These are phyloP conservation scores for Psilocybe sp. DNA, from an alignment of 768 basidiomycete species.

Conservation along the genomic window DNA sequence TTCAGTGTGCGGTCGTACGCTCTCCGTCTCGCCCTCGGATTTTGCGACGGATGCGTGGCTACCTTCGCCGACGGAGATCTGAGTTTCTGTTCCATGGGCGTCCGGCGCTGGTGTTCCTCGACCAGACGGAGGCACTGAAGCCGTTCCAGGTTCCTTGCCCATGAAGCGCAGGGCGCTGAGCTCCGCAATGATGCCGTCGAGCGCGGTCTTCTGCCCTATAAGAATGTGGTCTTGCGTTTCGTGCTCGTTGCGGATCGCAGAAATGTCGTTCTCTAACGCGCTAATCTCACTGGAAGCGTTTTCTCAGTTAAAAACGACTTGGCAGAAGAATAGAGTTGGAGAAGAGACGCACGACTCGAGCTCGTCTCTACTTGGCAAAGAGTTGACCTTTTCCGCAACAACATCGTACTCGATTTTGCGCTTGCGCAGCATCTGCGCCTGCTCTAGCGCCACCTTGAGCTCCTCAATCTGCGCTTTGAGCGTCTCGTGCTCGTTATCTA, in stretches of 20 bases:
- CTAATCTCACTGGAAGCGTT: conserved; percentile 52
- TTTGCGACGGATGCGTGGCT: not conserved
- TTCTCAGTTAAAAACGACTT: not conserved
- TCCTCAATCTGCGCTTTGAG: conserved; percentile 72
- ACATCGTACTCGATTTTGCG: conserved; percentile 87
- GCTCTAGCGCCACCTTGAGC: conserved; percentile 71
- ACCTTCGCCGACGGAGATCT: conserved; percentile 15
- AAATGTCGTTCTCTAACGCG: conserved; percentile 74
- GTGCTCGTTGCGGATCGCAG: conserved; percentile 70
- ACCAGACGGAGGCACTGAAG: conserved; percentile 41
- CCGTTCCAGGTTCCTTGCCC: conserved; percentile 62
- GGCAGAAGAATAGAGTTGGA: not conserved
- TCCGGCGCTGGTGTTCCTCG: conserved; percentile 50
- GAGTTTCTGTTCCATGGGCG: conserved; percentile 13
- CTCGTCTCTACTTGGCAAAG: conserved; percentile 72
- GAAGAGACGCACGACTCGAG: conserved; percentile 60
- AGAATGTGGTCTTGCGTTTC: conserved; percentile 69
- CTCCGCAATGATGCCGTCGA: conserved; percentile 64
- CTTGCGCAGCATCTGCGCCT: conserved; percentile 71
- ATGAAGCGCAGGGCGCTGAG: conserved; percentile 60
- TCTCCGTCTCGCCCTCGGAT: conserved; percentile 8
- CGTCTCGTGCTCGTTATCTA: conserved; percentile 73
- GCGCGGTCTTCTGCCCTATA: conserved; percentile 62
- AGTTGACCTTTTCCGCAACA: conserved; percentile 80
- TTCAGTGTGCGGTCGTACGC: conserved; percentile 3